Base-by-base conservation (phyloP, 2,329 filamentous ascomycete species). In the Huntiella bhutanensis region DNA sequence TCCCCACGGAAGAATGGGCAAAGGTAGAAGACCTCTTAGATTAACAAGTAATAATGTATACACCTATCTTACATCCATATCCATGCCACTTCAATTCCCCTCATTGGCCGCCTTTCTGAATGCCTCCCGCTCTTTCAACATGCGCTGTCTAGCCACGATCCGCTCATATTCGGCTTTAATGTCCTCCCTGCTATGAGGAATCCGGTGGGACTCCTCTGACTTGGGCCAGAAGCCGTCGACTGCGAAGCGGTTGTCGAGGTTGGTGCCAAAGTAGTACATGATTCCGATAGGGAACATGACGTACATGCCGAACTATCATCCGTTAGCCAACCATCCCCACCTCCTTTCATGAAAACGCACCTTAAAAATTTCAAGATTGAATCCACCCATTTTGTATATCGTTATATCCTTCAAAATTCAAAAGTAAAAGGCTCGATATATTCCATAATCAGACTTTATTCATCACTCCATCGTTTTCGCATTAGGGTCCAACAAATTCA, bases 261-360 rank as follows among this genome's bases (percentile, higher is more conserved):
- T 98, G 48, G 87, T 94, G 60, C 91, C 91, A 63, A 96, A 98
- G 69, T 98, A 98, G 71, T 92, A 96, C 91, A 98, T 98, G 70
- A 91, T 87, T 56, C 84, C 86, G 57, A 98, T 96, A 13, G 91
- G 91, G 65, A 98, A 98, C 73, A 95, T 80, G 67, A 98, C 80
- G 68, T 98, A 98, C 73, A 92, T 83, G 67, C 88, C 87, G 63
- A 98, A 98, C 88, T 95, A 52, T 48, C 38, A 34, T 4, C 6
- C 16, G 36, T 39, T 32, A 45, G 35, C 19, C 3, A 2, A 7
- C 13, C 16, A 12, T 15, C 6, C 15, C 8, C 2, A 2, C 22
- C 22, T 28, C 22, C 7, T 8, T 8, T 6, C 6, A 28, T 28
- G 22, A 28, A 5, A 13, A 53, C 61, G 48, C 65, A 91, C 88